Evolutionary conservation across 2,329 filamentous ascomycete species (phyloP), one percentile per base, ranked within the genome.

Genomic region (Xenoacremonium recifei): DNA sequence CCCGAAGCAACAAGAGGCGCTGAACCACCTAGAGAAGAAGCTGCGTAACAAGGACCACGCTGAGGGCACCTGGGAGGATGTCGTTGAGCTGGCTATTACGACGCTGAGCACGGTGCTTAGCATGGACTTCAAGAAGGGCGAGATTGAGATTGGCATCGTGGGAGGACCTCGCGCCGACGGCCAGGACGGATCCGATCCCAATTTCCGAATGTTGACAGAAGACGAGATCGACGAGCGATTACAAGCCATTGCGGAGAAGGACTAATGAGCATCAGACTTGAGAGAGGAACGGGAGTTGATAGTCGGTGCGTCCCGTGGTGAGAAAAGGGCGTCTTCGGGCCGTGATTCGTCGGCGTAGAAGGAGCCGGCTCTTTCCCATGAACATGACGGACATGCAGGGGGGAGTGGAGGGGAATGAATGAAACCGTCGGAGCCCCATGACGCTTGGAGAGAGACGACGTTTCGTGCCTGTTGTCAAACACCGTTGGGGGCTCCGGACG

Each of bases 1-100:
- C 5, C 93, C 93, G 40, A 99, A 99, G 76, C 92, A 96, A 69
- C 93, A 99, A 69, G 93, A 99, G 77, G 93, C 93, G 50, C 82
- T 97, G 65, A 99, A 99, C 71, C 90, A 95, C 68, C 78, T 99
- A 45, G 93, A 99, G 81, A 97, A 97, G 85, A 97, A 97, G 80
- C 83, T 99, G 69, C 96, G 96, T 77, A 96, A 96, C 84, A 96
- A 96, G 83, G 91, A 97, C 62, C 77, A 80, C 59, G 93, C 92
- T 25, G 87, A 93, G 44, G 93, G 93, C 48, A 84, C 75, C 63
- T 99, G 93, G 93, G 89, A 96, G 69, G 93, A 99, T 47, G 93
- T 99, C 36, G 92, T 99, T 37, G 93, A 99, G 76, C 78, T 97
- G 59, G 93, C 89, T 45, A 99, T 99, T 67, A 88, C 89, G 33